Base-by-base conservation (phyloP, 768 basidiomycete genomes). In the Phanerodontia chrysosporium region DNA sequence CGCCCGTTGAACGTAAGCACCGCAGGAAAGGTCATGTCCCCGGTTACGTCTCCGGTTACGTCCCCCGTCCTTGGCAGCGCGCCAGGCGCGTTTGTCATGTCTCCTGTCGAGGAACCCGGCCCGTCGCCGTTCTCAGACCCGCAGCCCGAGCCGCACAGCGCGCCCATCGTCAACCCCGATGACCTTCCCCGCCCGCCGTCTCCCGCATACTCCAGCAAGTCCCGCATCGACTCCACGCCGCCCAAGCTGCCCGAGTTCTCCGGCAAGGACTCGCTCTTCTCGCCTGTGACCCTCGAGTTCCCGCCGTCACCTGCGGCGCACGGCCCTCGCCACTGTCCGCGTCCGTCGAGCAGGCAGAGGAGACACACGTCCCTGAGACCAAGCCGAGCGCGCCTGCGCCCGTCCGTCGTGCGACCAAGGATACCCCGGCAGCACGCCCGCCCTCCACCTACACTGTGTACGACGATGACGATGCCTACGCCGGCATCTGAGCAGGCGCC, bases 401-500 rank as follows among this genome's bases (percentile, higher is more conserved):
- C 49, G 49, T 51, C 28, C 28, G n/a, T 21, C 39, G 16, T 42
- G 18, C 6, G 10, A 49, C 30, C 53, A 57, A 45, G 61, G 61
- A 48, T 21, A 56, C 54, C 29, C 61, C 45, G 1, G 52, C 55
- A 29, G 74, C 74, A 67, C 74, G 82, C 51, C 81, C 82, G 13
- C 70, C 74, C 22, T 84, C 83, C 13, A 72, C 83, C 36, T 76
- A 76, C 59, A 79, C 76, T 45, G 36, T 78, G 55, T 89, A 88
- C 63, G 79, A 84, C 62, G 79, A 80, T 32, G 83, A 83, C 28
- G 87, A 90, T 62, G 86, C 83, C 48, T 90, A 90, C 63, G 85
- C 80, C 25, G 88, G 86, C 29, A 81, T 89, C 68, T 89, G 73
- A 78, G 46, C 60, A 30, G 39, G 4, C 18, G 8, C 10, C 16